Evolutionary conservation across 2,329 filamentous ascomycete genomes (phyloP), one percentile per base, ranked within the genome.

Genomic region (Massarina eburnea): DNA sequence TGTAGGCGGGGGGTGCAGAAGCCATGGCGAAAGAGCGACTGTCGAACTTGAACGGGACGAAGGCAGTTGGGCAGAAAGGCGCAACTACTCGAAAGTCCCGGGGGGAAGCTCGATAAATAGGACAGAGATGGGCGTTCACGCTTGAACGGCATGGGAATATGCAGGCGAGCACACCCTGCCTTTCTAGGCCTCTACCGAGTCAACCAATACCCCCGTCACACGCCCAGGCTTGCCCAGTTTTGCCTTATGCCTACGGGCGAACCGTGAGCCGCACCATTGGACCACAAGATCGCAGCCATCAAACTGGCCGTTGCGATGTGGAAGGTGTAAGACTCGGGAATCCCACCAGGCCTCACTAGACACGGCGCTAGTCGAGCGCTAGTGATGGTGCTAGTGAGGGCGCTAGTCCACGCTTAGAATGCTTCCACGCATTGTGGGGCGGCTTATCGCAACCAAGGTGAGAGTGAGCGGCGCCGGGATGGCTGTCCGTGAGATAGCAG

Each of bases 291-390:
- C 34, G 15, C 32, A 38, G 29, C 45, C 27, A 21, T 30, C 41
- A 42, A 41, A 33, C 8, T 19, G 24, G 30, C 38, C 26, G 42
- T 22, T 40, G 40, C 18, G 39, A 39, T 51, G 40, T 45, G 41
- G 48, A 54, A 54, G 51, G 48, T 49, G 51, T 22, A 34, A 47
- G 43, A 46, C 39, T 46, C 43, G 47, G 29, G 39, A 34, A 21
- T n/a, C 17, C 18, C 18, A 21, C 12, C 15, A 26, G 27, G 9
- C 27, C 12, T 38, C 6, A 14, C 35, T 18, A 18, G 35, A 9
- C 17, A 4, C 8, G 35, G 10, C 12, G 36, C 39, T 43, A 41
- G 36, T 15, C 22, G 19, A 19, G 10, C 12, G 36, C 39, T 43
- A 41, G 36, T 15, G n/a, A n/a, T n/a, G n/a, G n/a, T n/a, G n/a